Percentiles rank a stretch among this genome's conserved stretches.
Evolutionary conservation across 2,329 filamentous ascomycete genomes (phyloP).

Genomic region (Gnomoniopsis sp.): DNA sequence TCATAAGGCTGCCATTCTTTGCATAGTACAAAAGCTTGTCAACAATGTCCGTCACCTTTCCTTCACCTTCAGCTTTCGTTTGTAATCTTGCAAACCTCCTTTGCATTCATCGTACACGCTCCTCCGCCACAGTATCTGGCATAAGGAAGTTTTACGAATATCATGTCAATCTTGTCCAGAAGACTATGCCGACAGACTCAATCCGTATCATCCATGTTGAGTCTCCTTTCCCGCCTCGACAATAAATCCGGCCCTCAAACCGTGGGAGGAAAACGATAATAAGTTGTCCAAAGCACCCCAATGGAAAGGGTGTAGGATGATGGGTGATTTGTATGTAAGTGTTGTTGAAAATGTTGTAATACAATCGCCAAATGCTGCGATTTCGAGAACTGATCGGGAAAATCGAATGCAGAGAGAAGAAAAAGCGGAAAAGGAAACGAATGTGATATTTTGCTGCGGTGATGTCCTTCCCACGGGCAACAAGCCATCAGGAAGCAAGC

Average conservation of each 20-base stretch:
- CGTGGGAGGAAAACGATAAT: conserved; percentile 28
- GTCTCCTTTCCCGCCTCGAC: conserved; percentile 6
- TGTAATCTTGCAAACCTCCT: neutral
- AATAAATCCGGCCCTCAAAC: conserved; percentile 16
- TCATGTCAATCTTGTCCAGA: conserved; percentile 11
- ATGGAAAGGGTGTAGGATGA: conserved; percentile 36
- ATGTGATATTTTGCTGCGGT: neutral
- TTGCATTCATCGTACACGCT: neutral
- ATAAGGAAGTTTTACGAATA: neutral
- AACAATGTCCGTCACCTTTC: no score
- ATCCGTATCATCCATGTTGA: neutral
- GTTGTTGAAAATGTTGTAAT: conserved; percentile 33
- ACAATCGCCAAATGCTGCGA: conserved; percentile 30
- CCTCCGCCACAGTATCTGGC: neutral
- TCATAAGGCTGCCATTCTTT: conserved; percentile 11
- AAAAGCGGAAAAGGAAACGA: neutral
- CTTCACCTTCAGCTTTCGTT: neutral
- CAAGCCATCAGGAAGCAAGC: neutral
- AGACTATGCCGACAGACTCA: conserved; percentile 7
- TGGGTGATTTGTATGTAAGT: conserved; percentile 35
- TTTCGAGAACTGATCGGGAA: conserved; percentile 26
- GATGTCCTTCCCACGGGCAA: neutral
- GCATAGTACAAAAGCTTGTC: conserved; percentile 9
- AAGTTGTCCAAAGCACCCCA: conserved; percentile 36
- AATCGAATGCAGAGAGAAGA: conserved; percentile 19